phyloP scores from a whole-genome alignment of 805 yeast species.

The Candida broadrunensis region DNA sequence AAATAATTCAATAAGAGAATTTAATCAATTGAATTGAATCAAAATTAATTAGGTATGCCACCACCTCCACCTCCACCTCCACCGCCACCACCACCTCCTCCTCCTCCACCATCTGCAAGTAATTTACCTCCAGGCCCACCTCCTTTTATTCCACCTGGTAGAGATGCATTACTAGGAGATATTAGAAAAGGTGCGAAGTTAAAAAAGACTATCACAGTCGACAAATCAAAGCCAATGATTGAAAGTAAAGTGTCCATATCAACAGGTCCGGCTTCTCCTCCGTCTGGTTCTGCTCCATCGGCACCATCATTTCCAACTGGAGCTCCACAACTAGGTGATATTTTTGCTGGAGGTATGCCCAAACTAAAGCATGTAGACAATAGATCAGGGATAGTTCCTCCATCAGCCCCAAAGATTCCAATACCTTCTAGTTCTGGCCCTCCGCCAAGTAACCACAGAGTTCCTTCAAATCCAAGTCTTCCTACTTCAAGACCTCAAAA shows the following conservation, averaged over 20 bases:
- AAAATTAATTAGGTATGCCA: constrained; percentile 6
- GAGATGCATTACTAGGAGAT: constrained; percentile 66
- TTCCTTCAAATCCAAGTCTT: constrained; percentile 7
- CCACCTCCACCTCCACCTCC: constrained; percentile 20
- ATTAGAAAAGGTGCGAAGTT: constrained; percentile 58
- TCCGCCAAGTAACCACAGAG: neutral
- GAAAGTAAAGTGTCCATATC: constrained; percentile 45
- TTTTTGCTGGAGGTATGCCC: constrained; percentile 80
- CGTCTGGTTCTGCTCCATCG: constrained; percentile 13
- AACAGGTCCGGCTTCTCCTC: constrained; percentile 14
- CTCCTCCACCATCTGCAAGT: constrained; percentile 17
- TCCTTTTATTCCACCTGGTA: constrained; percentile 22
- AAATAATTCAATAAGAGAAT: too few relatives aligned
- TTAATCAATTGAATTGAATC: too few relatives aligned
- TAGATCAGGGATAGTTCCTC: constrained; percentile 32
- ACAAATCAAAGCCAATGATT: constrained; percentile 54
- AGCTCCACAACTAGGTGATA: constrained; percentile 59
- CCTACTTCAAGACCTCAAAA: constrained; percentile 11
- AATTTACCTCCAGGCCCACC: constrained; percentile 18
- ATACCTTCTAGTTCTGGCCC: constrained; percentile 4
- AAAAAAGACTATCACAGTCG: constrained; percentile 43
- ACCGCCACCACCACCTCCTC: constrained; percentile 34
- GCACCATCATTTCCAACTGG: constrained; percentile 25
- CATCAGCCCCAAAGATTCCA: constrained; percentile 39
- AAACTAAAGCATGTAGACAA: constrained; percentile 50